Conservation (phyloP, 78 protist species). For the Dictyostelium firmibasis region DNA sequence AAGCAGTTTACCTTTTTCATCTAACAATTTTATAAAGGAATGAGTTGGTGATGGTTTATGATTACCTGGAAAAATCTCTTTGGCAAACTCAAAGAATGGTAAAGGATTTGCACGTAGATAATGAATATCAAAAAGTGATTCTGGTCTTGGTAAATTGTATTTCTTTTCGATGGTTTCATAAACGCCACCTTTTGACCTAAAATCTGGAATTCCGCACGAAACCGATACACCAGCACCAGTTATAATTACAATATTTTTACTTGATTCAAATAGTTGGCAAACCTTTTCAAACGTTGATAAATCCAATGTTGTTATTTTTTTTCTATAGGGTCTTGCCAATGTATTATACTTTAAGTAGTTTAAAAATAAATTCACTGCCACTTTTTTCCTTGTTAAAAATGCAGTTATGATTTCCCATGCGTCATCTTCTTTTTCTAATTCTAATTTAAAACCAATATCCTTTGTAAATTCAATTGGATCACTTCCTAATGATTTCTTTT, state of each 20-base stretch:
- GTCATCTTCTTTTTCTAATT: constrained; percentile 57
- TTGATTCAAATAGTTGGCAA: constrained; percentile 22
- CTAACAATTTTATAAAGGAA: constrained; percentile 86
- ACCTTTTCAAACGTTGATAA: constrained; percentile 46
- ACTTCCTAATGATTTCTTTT: neutral
- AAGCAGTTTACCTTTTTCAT: constrained; percentile 79
- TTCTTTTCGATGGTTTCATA: constrained; percentile 89
- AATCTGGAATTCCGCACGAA: constrained; percentile 94
- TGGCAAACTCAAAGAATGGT: constrained; percentile 91
- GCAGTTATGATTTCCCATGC: constrained; percentile 50
- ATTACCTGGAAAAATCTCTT: constrained; percentile 88
- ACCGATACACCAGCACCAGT: constrained; percentile 83
- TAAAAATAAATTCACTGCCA: constrained; percentile 59
- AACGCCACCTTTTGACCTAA: constrained; percentile 92
- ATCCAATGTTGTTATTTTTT: neutral
- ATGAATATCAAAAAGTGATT: constrained; percentile 84
- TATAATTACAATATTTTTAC: constrained; percentile 77
- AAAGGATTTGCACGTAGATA: constrained; percentile 65
- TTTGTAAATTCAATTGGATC: constrained; percentile 62
- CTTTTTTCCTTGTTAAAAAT: constrained; percentile 54
- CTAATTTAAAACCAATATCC: constrained; percentile 62
- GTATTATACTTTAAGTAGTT: constrained; percentile 41
- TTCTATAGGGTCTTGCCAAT: constrained; percentile 20
- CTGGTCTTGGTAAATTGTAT: constrained; percentile 91
- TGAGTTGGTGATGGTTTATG: constrained; percentile 92